A percentile compares a stretch with the other conserved stretches of the same genome.
Evolutionary conservation across 768 basidiomycete species (phyloP).

Genomic region (Trametes gibbosa): DNA sequence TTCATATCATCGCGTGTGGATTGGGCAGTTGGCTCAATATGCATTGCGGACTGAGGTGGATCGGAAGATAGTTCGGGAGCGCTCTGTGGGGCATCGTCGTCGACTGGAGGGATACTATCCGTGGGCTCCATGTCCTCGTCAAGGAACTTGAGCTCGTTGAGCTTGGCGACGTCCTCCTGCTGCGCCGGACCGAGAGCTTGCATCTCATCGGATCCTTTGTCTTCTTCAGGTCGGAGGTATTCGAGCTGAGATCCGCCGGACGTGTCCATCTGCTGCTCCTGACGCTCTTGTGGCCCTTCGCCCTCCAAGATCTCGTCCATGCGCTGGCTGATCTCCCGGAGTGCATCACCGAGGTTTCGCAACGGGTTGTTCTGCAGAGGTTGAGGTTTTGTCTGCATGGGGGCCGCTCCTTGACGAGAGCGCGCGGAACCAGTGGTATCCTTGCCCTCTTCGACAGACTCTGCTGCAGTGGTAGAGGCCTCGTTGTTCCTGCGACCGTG

Average conservation of each 20-base stretch:
- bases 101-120: constrained; percentile 1
- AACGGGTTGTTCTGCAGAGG: constrained; percentile 50
- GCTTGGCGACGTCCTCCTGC: constrained; percentile 77
- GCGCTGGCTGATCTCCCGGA: constrained; percentile 79
- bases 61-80: not conserved
- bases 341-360: constrained; percentile 80
- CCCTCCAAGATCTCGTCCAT: constrained; percentile 74
- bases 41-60: constrained; percentile 2
- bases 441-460: constrained; percentile 9
- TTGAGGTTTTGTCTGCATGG: constrained; percentile 22
- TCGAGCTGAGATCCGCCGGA: constrained; percentile 57
- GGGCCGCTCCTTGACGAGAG: constrained; percentile 17
- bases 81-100: not conserved
- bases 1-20: constrained; percentile 10
- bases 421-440: constrained; percentile 11
- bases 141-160: constrained; percentile 75
- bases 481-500: constrained; percentile 1
- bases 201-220: constrained; percentile 68
- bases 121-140: constrained; percentile 46
- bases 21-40: constrained; percentile 5
- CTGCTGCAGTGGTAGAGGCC: not conserved
- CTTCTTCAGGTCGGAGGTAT: constrained; percentile 58
- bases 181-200: constrained; percentile 88
- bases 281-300: constrained; percentile 30
- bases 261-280: constrained; percentile 34